A percentile compares a stretch with the other conserved stretches of the same genome.
Conservation (phyloP, 345 rosid genomes). For the Jatropha curcas region DNA sequence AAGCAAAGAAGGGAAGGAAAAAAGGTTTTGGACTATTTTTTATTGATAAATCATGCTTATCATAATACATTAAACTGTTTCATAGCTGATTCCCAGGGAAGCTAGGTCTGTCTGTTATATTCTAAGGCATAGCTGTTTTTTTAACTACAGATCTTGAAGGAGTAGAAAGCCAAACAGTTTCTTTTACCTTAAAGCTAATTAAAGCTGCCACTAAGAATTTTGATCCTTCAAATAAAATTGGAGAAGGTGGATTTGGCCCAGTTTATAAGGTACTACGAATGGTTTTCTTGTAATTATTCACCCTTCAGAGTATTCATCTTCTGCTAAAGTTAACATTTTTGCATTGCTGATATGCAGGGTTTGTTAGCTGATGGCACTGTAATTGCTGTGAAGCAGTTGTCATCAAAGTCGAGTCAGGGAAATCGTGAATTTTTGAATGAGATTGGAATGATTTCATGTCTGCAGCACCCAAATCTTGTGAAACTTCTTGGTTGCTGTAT, state of each 20-base stretch:
- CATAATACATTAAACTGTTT: too few relatives aligned
- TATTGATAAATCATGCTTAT: neutral
- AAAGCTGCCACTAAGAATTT: slow-evolving; percentile 51
- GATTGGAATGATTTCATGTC: slow-evolving; percentile 14
- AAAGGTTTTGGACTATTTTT: slow-evolving; percentile 22
- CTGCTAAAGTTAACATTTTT: neutral
- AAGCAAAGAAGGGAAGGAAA: neutral
- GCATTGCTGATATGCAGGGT: slow-evolving; percentile 12
- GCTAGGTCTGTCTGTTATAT: neutral
- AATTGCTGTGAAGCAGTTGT: slow-evolving; percentile 16
- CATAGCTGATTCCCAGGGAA: neutral
- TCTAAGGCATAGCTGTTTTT: neutral
- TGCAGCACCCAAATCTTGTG: slow-evolving; percentile 21
- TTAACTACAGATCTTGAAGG: slow-evolving; percentile 22
- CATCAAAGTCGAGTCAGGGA: slow-evolving; percentile 19
- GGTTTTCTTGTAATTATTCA: neutral
- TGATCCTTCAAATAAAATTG: slow-evolving; percentile 50
- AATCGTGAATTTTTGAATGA: slow-evolving; percentile 19
- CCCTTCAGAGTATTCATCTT: neutral
- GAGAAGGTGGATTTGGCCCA: slow-evolving; percentile 71
- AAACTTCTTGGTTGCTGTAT: slow-evolving; percentile 17
- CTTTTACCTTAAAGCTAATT: slow-evolving; percentile 53
- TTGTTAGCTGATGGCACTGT: slow-evolving; percentile 11
- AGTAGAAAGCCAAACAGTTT: slow-evolving; percentile 21
- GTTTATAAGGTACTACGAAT: slow-evolving; percentile 49